Conservation (phyloP, 208 protist genomes). For the Chromosphaera perkinsii region DNA sequence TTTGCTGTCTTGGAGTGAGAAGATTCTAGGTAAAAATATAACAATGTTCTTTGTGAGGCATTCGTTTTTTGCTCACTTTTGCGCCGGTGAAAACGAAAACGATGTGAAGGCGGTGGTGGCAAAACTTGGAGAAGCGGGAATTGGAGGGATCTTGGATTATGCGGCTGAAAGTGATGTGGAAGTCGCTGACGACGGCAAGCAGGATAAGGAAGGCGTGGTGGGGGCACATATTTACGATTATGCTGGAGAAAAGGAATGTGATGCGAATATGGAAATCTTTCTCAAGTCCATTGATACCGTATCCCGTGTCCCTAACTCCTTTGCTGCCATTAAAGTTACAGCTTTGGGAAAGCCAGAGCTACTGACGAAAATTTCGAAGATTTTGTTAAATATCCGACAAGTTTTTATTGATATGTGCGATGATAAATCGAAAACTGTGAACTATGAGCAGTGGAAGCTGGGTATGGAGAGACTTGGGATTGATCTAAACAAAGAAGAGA, state of each 20-base stretch:
- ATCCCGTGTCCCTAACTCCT: no score
- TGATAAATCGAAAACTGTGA: no score
- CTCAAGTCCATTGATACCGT: conserved; percentile 72
- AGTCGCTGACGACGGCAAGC: not conserved
- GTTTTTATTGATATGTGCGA: no score
- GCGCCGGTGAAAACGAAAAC: conserved; percentile 78
- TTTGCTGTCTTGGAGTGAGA: conserved; percentile 51
- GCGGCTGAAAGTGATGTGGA: conserved; percentile 78
- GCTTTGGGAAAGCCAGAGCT: no score
- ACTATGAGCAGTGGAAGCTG: not conserved
- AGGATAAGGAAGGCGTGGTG: conserved; percentile 3
- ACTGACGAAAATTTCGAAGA: no score
- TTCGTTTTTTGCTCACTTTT: conserved; percentile 86
- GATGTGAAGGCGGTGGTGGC: conserved; percentile 71
- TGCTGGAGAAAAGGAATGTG: conserved; percentile 60
- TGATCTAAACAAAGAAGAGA: not conserved
- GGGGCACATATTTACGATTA: conserved; percentile 51
- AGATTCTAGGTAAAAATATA: conserved; percentile 63
- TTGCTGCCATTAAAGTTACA: no score
- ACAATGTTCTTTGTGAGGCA: conserved; percentile 60
- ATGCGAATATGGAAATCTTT: conserved; percentile 82
- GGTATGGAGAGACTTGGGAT: not conserved
- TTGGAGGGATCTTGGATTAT: conserved; percentile 86
- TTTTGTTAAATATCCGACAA: no score
- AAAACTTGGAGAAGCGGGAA: conserved; percentile 58